phyloP scores from a whole-genome alignment of 352 stramenopile genomes.

The Aphanomyces stellatus region DNA sequence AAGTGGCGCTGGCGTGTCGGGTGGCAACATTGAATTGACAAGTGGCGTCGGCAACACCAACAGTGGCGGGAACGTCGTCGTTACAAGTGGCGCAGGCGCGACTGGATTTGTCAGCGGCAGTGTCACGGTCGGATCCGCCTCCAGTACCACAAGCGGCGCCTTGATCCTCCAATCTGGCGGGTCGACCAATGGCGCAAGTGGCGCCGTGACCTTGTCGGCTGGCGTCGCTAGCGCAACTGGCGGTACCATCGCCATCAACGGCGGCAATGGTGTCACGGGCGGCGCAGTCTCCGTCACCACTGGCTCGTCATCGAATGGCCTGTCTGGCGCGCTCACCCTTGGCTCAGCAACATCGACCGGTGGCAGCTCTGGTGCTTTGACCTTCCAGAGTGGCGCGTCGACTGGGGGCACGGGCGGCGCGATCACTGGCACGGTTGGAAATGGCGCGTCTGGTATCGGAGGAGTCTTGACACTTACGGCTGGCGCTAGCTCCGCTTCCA shows the following conservation, averaged over 20 bases:
- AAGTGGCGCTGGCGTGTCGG: conserved; percentile 35
- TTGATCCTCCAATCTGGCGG: not conserved
- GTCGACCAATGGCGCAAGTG: not conserved
- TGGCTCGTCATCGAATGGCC: not conserved
- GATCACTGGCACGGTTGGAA: not conserved
- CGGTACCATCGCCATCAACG: not conserved
- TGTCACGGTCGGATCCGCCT: conserved; percentile 29
- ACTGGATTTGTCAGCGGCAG: conserved; percentile 40
- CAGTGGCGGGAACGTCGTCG: conserved; percentile 36
- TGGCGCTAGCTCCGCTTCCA: not conserved
- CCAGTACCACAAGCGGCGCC: conserved; percentile 20
- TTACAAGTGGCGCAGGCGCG: conserved; percentile 43
- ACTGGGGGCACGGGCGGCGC: not conserved
- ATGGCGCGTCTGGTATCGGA: not conserved
- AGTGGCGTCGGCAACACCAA: conserved; percentile 22
- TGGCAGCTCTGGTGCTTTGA: not conserved
- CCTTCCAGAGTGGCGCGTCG: not conserved
- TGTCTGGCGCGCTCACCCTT: not conserved
- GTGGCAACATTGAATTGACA: not conserved
- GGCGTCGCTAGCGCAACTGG: not conserved
- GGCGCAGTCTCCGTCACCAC: not conserved
- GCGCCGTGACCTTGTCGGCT: not conserved
- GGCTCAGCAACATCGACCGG: not conserved
- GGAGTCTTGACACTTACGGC: not conserved
- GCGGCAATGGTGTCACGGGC: not conserved